Percentiles rank a stretch among this genome's conserved stretches.
Conservation (phyloP, 805 yeast species). For the Ogataea wickerhamii region DNA sequence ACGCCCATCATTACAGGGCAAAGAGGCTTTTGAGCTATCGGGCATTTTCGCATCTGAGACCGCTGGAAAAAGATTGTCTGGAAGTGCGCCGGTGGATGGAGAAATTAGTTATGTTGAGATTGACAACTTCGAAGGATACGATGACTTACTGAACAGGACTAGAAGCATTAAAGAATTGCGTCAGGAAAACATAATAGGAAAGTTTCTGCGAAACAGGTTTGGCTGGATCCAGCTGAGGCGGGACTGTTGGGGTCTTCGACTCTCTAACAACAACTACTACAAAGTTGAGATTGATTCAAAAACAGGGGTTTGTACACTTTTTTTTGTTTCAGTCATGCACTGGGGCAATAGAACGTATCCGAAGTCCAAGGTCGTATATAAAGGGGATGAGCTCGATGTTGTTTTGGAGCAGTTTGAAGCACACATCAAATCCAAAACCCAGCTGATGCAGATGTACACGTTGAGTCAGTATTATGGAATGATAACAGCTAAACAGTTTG, state of each 20-base stretch:
- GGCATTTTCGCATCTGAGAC: constrained; percentile 15
- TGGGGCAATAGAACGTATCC: constrained; percentile 17
- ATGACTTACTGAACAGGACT: constrained; percentile 23
- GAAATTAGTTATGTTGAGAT: constrained; percentile 28
- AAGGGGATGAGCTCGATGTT: constrained; percentile 15
- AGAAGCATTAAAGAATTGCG: constrained; percentile 8
- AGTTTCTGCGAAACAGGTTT: constrained; percentile 12
- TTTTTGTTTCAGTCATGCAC: constrained; percentile 10
- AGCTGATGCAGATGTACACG: constrained; percentile 6
- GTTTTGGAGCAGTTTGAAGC: constrained; percentile 17
- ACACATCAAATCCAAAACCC: constrained; percentile 10
- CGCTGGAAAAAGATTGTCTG: neutral
- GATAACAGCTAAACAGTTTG: constrained; percentile 24
- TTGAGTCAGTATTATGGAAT: constrained; percentile 10
- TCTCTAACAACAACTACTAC: constrained; percentile 16
- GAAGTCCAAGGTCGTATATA: constrained; percentile 8
- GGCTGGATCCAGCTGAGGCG: constrained; percentile 20
- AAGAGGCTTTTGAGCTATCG: constrained; percentile 6
- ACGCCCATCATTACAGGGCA: constrained; percentile 25
- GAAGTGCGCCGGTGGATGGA: constrained; percentile 7
- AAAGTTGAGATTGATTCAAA: constrained; percentile 19
- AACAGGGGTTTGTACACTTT: constrained; percentile 7
- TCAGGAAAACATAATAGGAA: constrained; percentile 12
- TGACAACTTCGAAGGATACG: constrained; percentile 27
- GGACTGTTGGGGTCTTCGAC: constrained; percentile 22